Conservation (phyloP, 768 basidiomycete species). For the Psilocybe tampanensis region DNA sequence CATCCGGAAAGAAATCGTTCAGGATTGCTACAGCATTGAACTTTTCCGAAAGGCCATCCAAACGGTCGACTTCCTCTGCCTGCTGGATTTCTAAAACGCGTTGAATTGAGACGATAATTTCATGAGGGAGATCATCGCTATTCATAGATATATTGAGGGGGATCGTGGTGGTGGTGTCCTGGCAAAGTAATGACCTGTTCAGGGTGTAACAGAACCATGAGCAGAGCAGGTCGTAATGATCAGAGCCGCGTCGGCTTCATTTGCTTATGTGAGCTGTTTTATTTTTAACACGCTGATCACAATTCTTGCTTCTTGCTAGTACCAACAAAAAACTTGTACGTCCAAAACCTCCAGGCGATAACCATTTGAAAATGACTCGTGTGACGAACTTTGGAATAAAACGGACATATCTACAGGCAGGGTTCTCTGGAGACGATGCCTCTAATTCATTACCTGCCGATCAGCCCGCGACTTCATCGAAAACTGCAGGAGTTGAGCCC, state of each 20-base stretch:
- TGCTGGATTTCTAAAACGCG: conserved; percentile 62
- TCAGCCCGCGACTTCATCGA: conserved; percentile 14
- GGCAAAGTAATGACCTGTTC: background rate
- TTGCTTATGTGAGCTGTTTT: too few species aligned
- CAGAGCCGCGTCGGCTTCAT: too few species aligned
- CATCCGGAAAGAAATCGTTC: conserved; percentile 80
- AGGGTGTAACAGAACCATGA: background rate
- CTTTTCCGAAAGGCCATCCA: conserved; percentile 58
- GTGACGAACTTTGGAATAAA: conserved; percentile 77
- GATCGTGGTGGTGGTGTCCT: background rate
- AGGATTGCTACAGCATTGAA: conserved; percentile 60
- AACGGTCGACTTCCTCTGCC: conserved; percentile 48
- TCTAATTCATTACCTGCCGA: too few species aligned
- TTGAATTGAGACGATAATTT: conserved; percentile 71
- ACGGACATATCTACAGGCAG: conserved; percentile 69
- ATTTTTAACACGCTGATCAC: too few species aligned
- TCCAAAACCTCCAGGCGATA: too few species aligned
- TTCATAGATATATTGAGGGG: conserved; percentile 26
- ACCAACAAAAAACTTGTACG: too few species aligned
- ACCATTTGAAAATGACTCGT: conserved; percentile 80
- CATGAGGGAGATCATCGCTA: conserved; percentile 60
- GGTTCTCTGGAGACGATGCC: conserved; percentile 36
- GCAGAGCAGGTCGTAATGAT: too few species aligned
- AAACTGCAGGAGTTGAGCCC: conserved; percentile 2
- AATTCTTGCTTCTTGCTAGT: too few species aligned